Base-by-base conservation (phyloP, 2,329 filamentous ascomycete species). In the Hypoxylon sp. region DNA sequence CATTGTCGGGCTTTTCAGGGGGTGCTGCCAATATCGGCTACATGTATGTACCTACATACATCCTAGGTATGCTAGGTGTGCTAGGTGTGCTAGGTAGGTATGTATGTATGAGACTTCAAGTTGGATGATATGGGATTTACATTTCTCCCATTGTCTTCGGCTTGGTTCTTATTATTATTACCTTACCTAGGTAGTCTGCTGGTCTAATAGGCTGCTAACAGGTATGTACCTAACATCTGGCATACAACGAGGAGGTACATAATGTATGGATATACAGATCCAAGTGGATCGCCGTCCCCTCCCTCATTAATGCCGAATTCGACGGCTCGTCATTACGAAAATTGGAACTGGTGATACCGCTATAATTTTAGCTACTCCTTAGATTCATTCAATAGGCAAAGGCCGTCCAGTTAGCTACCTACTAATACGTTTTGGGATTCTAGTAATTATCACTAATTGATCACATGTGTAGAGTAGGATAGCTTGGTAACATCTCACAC, bases 261-360 rank as follows among this genome's bases (percentile, higher is more conserved):
- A 15, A 47, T 47, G 8, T 47, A 47, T 27, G 24, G 24, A 27
- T 27, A 21, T n/a, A 66, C 31, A 68, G 65, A 68, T 66, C 58
- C 57, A 61, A 64, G 67, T 70, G 64, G 67, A 65, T 50, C 64
- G 52, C 21, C 32, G 13, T 44, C 27, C 47, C 50, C 47, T 59
- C 54, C 24, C 24, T 54, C 46, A 50, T 59, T 50, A 64, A 61
- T 59, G 47, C 61, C 67, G 32, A 65, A 66, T 66, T 68, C 48
- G 62, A 68, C 64, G 52, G 50, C 46, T 67, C 60, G 21, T 66
- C 60, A 66, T 69, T 63, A 64, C 27, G 48, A 70, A 65, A 65
- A 68, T 60, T 68, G 65, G 65, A 62, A 63, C 61, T 55, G 10
- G 19, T n/a, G 68, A 62, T 62, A 53, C 52, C 56, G 46, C 61